Conservation (phyloP, 140 eudicot genomes). For the Anethum foeniculum region DNA sequence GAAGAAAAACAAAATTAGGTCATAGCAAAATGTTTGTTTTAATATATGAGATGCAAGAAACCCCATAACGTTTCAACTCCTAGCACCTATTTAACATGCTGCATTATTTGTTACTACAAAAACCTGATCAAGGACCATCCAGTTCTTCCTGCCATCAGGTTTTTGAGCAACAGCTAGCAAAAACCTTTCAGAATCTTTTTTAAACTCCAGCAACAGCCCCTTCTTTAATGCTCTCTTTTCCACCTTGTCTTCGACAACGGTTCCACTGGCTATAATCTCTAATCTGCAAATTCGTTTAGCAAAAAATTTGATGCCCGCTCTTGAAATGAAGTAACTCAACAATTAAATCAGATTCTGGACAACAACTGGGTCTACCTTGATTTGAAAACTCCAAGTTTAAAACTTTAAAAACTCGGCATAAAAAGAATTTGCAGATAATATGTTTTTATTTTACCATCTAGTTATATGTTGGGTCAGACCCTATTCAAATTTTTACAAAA, state of each 20-base stretch:
- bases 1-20: conserved; percentile 11
- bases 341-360: neutral
- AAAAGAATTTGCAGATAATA: neutral
- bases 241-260: conserved; percentile 42
- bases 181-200: conserved; percentile 76
- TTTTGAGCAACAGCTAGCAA: conserved; percentile 87
- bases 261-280: conserved; percentile 46
- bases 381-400: neutral
- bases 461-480: neutral
- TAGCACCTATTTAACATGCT: conserved; percentile 32
- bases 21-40: neutral
- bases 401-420: neutral
- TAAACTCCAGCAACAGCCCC: conserved; percentile 81
- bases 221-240: conserved; percentile 57
- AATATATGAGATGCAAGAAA: conserved; percentile 11
- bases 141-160: conserved; percentile 94
- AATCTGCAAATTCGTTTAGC: conserved; percentile 37
- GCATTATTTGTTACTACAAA: conserved; percentile 27
- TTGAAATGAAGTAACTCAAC: neutral
- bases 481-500: neutral
- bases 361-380: neutral
- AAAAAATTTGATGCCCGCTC: neutral
- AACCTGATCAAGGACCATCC: conserved; percentile 98
- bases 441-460: neutral
- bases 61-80: conserved; percentile 18